Base-by-base conservation (phyloP, 176 grass and related monocot genomes). In the Oryza nivara region DNA sequence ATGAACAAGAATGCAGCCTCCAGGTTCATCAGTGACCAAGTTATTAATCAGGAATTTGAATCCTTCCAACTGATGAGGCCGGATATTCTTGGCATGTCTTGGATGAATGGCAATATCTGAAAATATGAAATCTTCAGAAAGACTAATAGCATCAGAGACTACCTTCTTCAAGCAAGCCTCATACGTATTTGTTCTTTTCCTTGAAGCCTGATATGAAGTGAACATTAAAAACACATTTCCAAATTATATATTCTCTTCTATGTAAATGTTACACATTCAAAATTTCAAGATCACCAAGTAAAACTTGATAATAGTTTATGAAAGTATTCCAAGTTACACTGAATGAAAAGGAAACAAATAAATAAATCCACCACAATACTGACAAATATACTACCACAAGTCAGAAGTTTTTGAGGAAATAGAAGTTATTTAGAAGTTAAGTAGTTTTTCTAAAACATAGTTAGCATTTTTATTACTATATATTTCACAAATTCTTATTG, bases 1-100 rank as follows among this genome's bases (percentile, higher is more conserved):
- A 83, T 99, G 93, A 86, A 93, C 96, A 10, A 99, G 83, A 88
- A 99, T 96, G 72, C 96, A 99, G 81, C 96, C 96, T 79, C 93
- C 86, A 65, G 96, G 93, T 75, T 89, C 94, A 36, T 96, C 91
- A 58, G 74, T 35, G 13, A 92, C 79, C 51, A 99, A 81, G 80
- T 99, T 99, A 68, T 94, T 96, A 76, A 99, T 86, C 86, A 99
- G 88, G 84, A 99, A 96, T 30, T 89, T 84, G 56, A 98, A 93
- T 47, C 96, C 94, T 88, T 95, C 87, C 36, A 91, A 25, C 77
- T 92, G 92, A 86, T 92, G 89, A 0, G 87, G 76, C 58, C 75
- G 80, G 64, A 92, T 95, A 73, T 80, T 5, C 80, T 90, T 92
- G 49, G 79, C 58, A 82, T 98, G 91, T 68, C 89, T 90, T 72